phyloP scores from a whole-genome alignment of 139 green algal species.

The Chlorella vulgaris region DNA sequence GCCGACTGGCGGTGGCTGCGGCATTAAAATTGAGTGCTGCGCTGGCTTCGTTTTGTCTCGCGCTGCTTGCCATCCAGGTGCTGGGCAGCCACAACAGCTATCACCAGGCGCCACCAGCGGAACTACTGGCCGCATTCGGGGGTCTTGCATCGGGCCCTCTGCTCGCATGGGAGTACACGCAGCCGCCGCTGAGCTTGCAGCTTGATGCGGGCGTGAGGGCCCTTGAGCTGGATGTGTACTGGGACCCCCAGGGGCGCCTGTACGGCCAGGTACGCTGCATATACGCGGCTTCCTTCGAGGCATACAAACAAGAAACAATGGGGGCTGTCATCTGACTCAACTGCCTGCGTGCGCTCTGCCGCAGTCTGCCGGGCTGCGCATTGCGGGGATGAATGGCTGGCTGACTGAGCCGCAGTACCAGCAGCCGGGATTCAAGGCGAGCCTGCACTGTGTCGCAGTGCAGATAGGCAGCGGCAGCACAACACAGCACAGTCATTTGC shows the following conservation, averaged over 20 bases:
- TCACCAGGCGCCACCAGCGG: constrained; percentile 32
- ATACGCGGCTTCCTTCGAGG: background rate
- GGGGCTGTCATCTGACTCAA: too few species aligned
- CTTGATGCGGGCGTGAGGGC: constrained; percentile 20
- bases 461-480: background rate
- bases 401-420: constrained; percentile 12
- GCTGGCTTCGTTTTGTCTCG: background rate
- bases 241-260: constrained; percentile 40
- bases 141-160: background rate
- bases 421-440: constrained; percentile 41
- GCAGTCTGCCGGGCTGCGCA: constrained; percentile 17
- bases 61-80: constrained; percentile 29
- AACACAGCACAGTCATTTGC: too few species aligned
- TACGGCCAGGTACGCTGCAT: constrained; percentile 23
- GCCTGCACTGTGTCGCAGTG: background rate
- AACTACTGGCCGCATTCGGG: background rate
- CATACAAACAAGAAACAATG: background rate
- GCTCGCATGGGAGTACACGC: constrained; percentile 33
- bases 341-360: background rate
- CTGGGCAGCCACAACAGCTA: constrained; percentile 52
- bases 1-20: background rate
- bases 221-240: constrained; percentile 46
- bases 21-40: background rate
- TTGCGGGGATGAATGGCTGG: constrained; percentile 29
- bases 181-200: constrained; percentile 29